Evolutionary conservation across 345 rosid species (phyloP), one percentile per base, ranked within the genome.

Genomic region (Lagerstroemia speciosa): DNA sequence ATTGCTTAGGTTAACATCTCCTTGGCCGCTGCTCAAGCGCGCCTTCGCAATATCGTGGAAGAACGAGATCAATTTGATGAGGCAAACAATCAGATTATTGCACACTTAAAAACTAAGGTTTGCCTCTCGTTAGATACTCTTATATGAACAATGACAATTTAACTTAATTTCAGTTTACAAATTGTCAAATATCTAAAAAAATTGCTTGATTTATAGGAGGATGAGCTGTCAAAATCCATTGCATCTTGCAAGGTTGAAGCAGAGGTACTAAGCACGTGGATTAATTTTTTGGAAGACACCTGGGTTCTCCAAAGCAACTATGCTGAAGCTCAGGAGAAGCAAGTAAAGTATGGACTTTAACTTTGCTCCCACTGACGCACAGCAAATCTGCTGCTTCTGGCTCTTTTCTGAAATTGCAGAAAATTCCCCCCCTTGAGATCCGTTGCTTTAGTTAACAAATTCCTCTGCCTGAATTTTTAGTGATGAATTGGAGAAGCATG

Each of bases 41-140:
- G 95, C 67, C 88, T 85, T 40, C 92, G 73, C 55, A 79, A 91
- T 83, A 91, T 88, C 37, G 74, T 71, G 64, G 98, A 93, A 75
- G 99, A 94, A 82, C 83, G 90, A 71, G 96, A 91, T 67, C 97
- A 94, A 70, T 94, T 91, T 83, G 89, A 83, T 67, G 97, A 91
- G 82, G 99, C 97, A 73, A 94, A 88, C 79, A 83, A 83, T 81
- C 88, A 89, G 79, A 87, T 94, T 63, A 73, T 91, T 72, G 87
- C 83, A 73, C 99, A 89, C 85, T 75, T 89, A 79, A 87, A 81
- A 77, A 78, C 87, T 65, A 94, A 91, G 97, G 96, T 91, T 69
- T 67, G 43, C 7, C 52, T 65, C 67, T 5, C 22, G 3, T 65
- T 65, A 30, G 8, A 29, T 38, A 29, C 31, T 27, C 31, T 58